These are phyloP conservation scores for Isoetes engelmannii DNA, from an alignment of 83 land plant genomes.

Conservation along the genomic window DNA sequence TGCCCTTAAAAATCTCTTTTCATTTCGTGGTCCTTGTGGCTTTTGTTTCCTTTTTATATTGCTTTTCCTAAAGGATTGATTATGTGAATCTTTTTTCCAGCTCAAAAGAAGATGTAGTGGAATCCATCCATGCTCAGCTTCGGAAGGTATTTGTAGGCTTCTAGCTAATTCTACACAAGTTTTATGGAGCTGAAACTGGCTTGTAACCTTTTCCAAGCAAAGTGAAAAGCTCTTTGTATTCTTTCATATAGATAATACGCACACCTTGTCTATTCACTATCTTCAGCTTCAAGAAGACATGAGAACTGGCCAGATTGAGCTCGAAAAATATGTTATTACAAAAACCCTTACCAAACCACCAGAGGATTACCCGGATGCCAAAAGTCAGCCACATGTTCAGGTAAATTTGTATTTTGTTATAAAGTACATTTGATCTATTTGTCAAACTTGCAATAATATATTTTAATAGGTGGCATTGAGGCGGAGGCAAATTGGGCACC, in stretches of 20 bases:
- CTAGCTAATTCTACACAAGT: neutral
- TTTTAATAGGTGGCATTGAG: conserved; percentile 75
- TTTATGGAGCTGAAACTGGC: neutral
- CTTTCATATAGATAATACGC: neutral
- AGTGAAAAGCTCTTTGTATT: neutral
- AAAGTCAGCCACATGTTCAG: conserved; percentile 97
- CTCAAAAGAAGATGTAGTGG: conserved; percentile 92
- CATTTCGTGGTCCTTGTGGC: too few relatives aligned
- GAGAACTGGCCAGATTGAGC: conserved; percentile 77
- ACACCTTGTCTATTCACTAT: too few relatives aligned
- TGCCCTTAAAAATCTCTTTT: too few relatives aligned
- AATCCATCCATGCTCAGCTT: conserved; percentile 64
- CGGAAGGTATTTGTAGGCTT: conserved; percentile 45
- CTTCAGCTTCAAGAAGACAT: conserved; percentile 92
- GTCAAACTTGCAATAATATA: neutral
- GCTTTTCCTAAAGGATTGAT: neutral
- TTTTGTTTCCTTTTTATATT: neutral
- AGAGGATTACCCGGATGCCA: conserved; percentile 94
- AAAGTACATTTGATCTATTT: too few relatives aligned
- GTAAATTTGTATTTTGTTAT: conserved; percentile 28
- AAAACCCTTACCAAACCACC: conserved; percentile 89
- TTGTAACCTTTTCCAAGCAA: neutral
- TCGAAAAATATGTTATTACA: conserved; percentile 87
- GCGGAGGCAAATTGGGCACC: conserved; percentile 68
- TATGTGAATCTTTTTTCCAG: conserved; percentile 31